Conservation (phyloP, 1,284 basidiomycete species). For the Meira nashicola region DNA sequence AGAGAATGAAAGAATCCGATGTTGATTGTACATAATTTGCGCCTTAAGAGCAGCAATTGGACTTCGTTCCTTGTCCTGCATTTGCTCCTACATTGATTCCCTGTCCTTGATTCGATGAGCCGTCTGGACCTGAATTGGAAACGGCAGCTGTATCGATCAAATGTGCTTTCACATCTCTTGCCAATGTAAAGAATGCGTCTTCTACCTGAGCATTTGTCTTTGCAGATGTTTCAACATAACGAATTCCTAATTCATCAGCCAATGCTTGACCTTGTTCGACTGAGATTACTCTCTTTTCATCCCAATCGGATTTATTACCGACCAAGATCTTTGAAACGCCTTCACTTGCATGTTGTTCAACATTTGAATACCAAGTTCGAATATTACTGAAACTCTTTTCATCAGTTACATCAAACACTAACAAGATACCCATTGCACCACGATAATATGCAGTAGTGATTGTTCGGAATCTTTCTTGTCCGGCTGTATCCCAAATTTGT, state of each 20-base stretch:
- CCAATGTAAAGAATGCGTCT: conserved; percentile 96
- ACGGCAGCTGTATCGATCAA: conserved; percentile 69
- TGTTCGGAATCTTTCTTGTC: conserved; percentile 61
- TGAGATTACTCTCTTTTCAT: conserved; percentile 87
- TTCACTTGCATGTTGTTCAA: conserved; percentile 97
- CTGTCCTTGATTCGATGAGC: not conserved
- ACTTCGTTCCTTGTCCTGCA: not conserved
- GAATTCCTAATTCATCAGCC: conserved; percentile 81
- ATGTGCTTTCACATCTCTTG: conserved; percentile 73
- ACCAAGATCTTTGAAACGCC: conserved; percentile 99
- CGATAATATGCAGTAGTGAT: conserved; percentile 89
- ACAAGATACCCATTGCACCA: conserved; percentile 94
- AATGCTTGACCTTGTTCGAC: conserved; percentile 69
- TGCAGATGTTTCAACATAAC: conserved; percentile 96
- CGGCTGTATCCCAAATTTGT: conserved; percentile 69
- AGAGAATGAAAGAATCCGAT: not conserved
- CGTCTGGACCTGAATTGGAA: not conserved
- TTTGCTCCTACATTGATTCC: conserved; percentile 8
- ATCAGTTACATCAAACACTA: conserved; percentile 98
- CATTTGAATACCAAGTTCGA: conserved; percentile 96
- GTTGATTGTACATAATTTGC: not conserved
- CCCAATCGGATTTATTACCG: conserved; percentile 99
- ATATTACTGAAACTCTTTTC: conserved; percentile 98
- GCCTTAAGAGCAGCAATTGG: not conserved
- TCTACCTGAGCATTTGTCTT: conserved; percentile 98